A percentile compares a stretch with the other conserved stretches of the same genome.
Evolutionary conservation across 331 rosid genomes (phyloP).

Genomic region (Telfairia occidentalis): DNA sequence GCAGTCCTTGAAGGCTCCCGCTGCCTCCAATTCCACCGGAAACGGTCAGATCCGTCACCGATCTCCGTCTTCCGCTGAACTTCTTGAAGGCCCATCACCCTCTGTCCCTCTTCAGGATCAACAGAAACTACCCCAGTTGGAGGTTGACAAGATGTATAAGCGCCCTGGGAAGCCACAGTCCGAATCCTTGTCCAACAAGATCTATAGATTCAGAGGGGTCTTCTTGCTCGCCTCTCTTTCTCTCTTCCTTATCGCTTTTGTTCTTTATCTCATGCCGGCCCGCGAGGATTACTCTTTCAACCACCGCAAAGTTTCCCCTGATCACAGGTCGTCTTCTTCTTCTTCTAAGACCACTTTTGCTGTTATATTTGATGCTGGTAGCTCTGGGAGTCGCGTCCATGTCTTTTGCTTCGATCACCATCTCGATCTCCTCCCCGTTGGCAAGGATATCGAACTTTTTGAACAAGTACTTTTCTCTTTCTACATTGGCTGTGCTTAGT

Average conservation of each 20-base stretch:
- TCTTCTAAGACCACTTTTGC: slow-evolving; percentile 38
- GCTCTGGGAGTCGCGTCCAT: slow-evolving; percentile 99
- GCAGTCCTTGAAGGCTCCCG: slow-evolving; percentile 17
- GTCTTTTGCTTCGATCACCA: slow-evolving; percentile 64
- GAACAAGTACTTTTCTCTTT: slow-evolving; percentile 37
- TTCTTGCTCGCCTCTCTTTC: slow-evolving; percentile 58
- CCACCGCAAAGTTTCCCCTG: slow-evolving; percentile 47
- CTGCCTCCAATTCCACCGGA: slow-evolving; percentile 22
- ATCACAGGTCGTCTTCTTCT: slow-evolving; percentile 27
- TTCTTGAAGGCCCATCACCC: slow-evolving; percentile 43
- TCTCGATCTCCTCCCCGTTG: slow-evolving; percentile 80
- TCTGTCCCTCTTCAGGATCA: slow-evolving; percentile 38
- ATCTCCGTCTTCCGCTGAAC: slow-evolving; percentile 87
- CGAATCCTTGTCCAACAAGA: slow-evolving; percentile 68
- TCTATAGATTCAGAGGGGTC: slow-evolving; percentile 60
- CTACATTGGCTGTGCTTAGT: background rate
- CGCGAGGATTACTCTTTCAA: slow-evolving; percentile 33
- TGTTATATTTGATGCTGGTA: slow-evolving; percentile 90
- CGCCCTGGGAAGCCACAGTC: slow-evolving; percentile 41
- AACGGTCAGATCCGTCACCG: slow-evolving; percentile 99
- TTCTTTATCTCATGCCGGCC: slow-evolving; percentile 61
- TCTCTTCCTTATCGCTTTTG: slow-evolving; percentile 46
- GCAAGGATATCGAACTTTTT: slow-evolving; percentile 84
- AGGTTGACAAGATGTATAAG: slow-evolving; percentile 67
- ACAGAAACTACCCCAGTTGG: slow-evolving; percentile 33